Evolutionary conservation across 2,329 filamentous ascomycete genomes (phyloP).

Genomic region (Fusarium paranaense): DNA sequence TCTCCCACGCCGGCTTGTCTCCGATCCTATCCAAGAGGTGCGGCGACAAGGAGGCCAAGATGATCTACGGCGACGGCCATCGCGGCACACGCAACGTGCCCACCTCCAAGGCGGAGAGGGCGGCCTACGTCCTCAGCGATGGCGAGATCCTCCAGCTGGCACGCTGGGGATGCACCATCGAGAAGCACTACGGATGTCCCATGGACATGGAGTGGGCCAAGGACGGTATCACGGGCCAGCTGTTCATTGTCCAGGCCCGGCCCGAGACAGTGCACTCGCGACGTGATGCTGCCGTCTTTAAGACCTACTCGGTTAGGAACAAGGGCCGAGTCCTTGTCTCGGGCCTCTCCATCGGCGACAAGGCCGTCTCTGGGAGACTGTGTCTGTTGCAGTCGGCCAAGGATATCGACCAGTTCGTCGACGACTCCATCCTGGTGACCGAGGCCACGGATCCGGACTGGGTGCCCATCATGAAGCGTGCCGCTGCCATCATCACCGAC

Average conservation of each 20-base stretch:
- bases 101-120: conserved; percentile 50
- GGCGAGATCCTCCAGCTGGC: conserved; percentile 50
- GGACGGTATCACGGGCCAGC: conserved; percentile 43
- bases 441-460: conserved; percentile 52
- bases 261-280: conserved; percentile 53
- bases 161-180: conserved; percentile 51
- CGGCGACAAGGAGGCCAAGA: conserved; percentile 50
- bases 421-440: conserved; percentile 51
- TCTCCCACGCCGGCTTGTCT: conserved; percentile 37
- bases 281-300: conserved; percentile 44
- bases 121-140: conserved; percentile 48
- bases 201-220: conserved; percentile 57
- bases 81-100: conserved; percentile 50
- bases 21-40: conserved; percentile 51
- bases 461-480: conserved; percentile 54
- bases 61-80: conserved; percentile 48
- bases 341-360: conserved; percentile 49
- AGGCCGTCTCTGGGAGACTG: conserved; percentile 47
- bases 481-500: conserved; percentile 52
- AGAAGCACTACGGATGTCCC: conserved; percentile 49
- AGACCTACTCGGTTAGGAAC: conserved; percentile 47
- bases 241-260: conserved; percentile 53
- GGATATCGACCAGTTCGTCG: conserved; percentile 49
- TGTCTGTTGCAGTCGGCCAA: conserved; percentile 48
- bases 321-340: conserved; percentile 45